Percentiles rank a stretch among this genome's conserved stretches.
These are phyloP conservation scores for Citrus sp. DNA, from an alignment of 345 rosid genomes.

Conservation along the genomic window DNA sequence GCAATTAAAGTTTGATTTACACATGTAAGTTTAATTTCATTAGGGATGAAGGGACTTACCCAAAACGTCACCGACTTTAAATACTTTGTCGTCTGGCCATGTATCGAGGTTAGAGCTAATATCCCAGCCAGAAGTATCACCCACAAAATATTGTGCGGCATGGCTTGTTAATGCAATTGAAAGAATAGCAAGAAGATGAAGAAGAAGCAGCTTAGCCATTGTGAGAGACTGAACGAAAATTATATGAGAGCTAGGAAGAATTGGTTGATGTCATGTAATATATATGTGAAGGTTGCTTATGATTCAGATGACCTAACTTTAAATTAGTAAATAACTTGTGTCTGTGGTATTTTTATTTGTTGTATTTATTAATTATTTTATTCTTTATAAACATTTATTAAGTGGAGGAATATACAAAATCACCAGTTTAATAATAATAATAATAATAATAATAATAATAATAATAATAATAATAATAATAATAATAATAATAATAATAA, in stretches of 20 bases:
- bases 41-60: constrained; percentile 31
- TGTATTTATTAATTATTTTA: background rate
- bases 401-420: background rate
- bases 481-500: too few relatives aligned
- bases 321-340: constrained; percentile 6
- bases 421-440: background rate
- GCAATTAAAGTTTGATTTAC: background rate
- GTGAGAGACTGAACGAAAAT: background rate
- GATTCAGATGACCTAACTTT: constrained; percentile 43
- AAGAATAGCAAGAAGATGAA: constrained; percentile 23
- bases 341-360: background rate
- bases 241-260: background rate
- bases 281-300: constrained; percentile 11
- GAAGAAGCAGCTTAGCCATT: constrained; percentile 39
- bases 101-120: constrained; percentile 68
- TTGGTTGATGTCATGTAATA: constrained; percentile 1
- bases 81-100: constrained; percentile 65
- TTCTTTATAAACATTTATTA: background rate
- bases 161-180: constrained; percentile 31
- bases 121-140: constrained; percentile 93
- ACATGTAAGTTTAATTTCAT: background rate
- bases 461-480: too few relatives aligned
- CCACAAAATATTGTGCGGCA: constrained; percentile 64
- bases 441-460: too few relatives aligned
- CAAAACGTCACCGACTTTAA: constrained; percentile 72